Conservation (phyloP, 257 asterid species). For the Verbena officinalis region DNA sequence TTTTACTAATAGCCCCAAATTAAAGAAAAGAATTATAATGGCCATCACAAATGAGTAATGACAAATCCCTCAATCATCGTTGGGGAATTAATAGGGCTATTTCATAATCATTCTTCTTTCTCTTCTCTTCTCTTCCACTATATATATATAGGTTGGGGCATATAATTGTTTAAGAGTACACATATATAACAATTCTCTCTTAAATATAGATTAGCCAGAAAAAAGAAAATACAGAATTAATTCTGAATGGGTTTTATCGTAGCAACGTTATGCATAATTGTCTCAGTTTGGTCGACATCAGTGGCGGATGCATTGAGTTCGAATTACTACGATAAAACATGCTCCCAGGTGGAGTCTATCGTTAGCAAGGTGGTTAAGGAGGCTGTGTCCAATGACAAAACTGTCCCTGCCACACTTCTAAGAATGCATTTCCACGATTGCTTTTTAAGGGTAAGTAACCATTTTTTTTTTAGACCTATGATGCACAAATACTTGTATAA, state of each 20-base stretch:
- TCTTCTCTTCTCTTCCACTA: background rate
- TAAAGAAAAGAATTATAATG: background rate
- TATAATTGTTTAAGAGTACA: constrained; percentile 1
- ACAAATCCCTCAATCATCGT: constrained; percentile 18
- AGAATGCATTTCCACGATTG: constrained; percentile 93
- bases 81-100: background rate
- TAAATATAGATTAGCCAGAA: background rate
- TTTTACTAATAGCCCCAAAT: no score
- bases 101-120: no score
- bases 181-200: background rate
- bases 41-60: background rate
- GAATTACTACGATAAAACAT: constrained; percentile 51
- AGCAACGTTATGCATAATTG: constrained; percentile 11
- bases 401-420: constrained; percentile 67
- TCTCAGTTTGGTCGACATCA: constrained; percentile 23
- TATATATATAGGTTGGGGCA: constrained; percentile 7
- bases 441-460: constrained; percentile 59
- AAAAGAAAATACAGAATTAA: background rate
- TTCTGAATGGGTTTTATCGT: constrained; percentile 22
- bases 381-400: constrained; percentile 52
- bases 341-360: constrained; percentile 51
- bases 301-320: constrained; percentile 36
- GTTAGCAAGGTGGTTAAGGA: constrained; percentile 49
- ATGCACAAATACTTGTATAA: no score
- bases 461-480: background rate